Percentiles rank a stretch among this genome's conserved stretches.
phyloP scores from a whole-genome alignment of 179 eudicot species.

The Silene coronaria region DNA sequence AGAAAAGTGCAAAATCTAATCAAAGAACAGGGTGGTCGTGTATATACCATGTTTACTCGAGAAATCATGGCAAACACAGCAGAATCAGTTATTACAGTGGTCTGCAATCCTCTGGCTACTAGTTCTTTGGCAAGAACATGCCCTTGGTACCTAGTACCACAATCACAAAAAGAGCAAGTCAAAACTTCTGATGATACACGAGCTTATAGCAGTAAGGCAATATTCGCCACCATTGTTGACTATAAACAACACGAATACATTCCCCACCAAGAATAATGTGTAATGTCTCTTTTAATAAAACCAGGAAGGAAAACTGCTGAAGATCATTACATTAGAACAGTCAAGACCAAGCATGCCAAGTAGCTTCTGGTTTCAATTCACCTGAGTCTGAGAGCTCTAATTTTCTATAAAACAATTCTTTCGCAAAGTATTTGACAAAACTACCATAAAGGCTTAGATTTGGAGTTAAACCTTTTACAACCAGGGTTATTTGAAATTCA shows the following conservation, averaged over 20 bases:
- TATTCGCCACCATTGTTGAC: background rate
- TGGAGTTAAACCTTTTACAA: background rate
- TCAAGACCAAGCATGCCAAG: background rate
- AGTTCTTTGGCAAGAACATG: constrained; percentile 92
- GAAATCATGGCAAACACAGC: constrained; percentile 99
- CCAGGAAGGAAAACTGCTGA: background rate
- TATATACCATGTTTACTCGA: constrained; percentile 87
- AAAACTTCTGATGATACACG: constrained; percentile 14
- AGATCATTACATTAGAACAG: background rate
- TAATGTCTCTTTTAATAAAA: background rate
- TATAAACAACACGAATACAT: background rate
- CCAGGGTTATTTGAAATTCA: background rate
- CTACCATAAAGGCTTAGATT: background rate
- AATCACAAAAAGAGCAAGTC: constrained; percentile 5
- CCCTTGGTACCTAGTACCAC: constrained; percentile 70
- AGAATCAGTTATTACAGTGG: constrained; percentile 94
- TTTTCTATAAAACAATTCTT: background rate
- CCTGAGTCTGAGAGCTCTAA: background rate
- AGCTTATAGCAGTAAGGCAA: constrained; percentile 3
- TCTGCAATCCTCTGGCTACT: constrained; percentile 80
- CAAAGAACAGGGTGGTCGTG: constrained; percentile 1
- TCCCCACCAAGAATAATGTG: background rate
- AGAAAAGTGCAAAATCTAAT: background rate
- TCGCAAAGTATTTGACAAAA: background rate
- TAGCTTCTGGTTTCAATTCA: background rate